phyloP scores from a whole-genome alignment of 2,329 filamentous ascomycete genomes.

The Colletotrichum brevisporum region DNA sequence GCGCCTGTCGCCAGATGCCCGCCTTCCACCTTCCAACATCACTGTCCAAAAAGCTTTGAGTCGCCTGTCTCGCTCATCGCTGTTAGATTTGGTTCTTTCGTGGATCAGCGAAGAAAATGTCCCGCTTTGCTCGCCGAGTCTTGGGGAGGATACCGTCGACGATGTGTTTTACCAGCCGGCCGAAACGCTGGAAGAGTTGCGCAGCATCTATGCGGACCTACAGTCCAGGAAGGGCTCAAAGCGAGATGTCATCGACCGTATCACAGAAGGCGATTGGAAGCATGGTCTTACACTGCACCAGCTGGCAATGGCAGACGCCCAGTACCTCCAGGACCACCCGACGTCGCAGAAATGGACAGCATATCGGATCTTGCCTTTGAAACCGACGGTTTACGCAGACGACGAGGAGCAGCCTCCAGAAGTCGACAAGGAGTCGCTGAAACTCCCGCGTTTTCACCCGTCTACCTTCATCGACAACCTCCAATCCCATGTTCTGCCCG shows the following conservation, averaged over 20 bases:
- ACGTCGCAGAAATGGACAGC: conserved; percentile 75
- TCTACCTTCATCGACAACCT: conserved; percentile 84
- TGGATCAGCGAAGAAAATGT: conserved; percentile 82
- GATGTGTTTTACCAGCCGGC: conserved; percentile 80
- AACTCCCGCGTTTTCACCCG: conserved; percentile 81
- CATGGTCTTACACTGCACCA: conserved; percentile 76
- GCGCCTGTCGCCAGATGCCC: conserved; percentile 79
- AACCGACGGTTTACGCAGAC: conserved; percentile 53
- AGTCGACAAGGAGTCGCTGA: conserved; percentile 61
- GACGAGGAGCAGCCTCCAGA: conserved; percentile 52
- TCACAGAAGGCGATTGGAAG: conserved; percentile 78
- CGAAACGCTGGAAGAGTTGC: conserved; percentile 75
- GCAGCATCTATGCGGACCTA: conserved; percentile 73
- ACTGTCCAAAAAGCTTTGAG: conserved; percentile 76
- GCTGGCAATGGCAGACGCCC: conserved; percentile 77
- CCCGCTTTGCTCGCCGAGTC: conserved; percentile 68
- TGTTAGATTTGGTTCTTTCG: conserved; percentile 79
- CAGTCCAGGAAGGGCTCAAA: conserved; percentile 72
- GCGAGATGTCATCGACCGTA: conserved; percentile 73
- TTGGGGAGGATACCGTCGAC: conserved; percentile 67
- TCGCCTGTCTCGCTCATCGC: conserved; percentile 78
- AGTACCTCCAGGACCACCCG: conserved; percentile 76
- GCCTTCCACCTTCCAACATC: conserved; percentile 75
- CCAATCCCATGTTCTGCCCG: conserved; percentile 79
- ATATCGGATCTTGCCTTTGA: conserved; percentile 70